Evolutionary conservation across 768 basidiomycete genomes (phyloP), one percentile per base, ranked within the genome.

Genomic region (Gautieria morchelliformis): DNA sequence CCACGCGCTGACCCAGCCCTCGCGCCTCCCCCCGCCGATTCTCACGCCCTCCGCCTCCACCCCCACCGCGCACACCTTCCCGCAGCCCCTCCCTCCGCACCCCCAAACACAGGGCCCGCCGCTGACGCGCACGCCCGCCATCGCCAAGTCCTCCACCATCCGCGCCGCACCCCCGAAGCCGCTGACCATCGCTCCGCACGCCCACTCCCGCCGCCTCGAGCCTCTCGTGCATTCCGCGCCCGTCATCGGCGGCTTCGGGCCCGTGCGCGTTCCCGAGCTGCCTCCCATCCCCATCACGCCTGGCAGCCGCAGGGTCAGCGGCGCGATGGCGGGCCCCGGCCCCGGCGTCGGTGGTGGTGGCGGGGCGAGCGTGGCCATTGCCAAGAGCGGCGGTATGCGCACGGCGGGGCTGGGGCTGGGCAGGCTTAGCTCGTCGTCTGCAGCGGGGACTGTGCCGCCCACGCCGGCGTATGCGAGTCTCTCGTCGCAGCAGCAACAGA

Each of bases 391-490:
- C 7, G 53, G 53, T 17, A 35, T 48, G 30, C 33, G 55, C 14
- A 48, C 66, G 12, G 17, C 61, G 7, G 63, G 62, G 6, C 58
- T 69, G 0, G 24, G 30, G 27, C 8, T 33, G 9, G 37, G 60
- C 71, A 70, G 67, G 37, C 74, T 72, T 17, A 80, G 82, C 1
- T 80, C 83, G 0, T 81, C 82, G 11, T 75, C 76, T 27, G 77
- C 79, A 5, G 75, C 76, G 14, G 74, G 77, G 5, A 71, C 84
- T 11, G 82, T 85, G 1, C 87, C 87, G 2, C 82, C 82, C 3
- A 87, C 87, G 1, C 84, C 86, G 3, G 78, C 78, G 12, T 39
- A 40, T 45, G 40, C 53, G 15, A 40, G 32, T 24, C 19, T 41
- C 5, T 19, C 40, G 3, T 54, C 53, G 40, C 40, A 41, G 39